phyloP scores from a whole-genome alignment of 306 rosid species.

The Fragaria ananassa region DNA sequence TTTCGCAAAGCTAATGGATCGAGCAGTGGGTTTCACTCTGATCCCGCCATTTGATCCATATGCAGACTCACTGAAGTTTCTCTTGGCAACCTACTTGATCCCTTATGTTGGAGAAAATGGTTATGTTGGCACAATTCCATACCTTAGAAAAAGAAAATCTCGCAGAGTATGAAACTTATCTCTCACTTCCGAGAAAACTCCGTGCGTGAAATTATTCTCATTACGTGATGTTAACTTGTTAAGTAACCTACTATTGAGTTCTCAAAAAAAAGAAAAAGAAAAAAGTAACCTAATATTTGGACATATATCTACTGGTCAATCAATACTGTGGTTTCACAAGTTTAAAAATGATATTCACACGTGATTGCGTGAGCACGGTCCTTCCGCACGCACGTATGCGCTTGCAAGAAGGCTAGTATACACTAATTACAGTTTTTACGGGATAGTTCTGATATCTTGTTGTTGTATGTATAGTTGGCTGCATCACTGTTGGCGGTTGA shows the following conservation, averaged over 20 bases:
- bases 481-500: constrained; percentile 24
- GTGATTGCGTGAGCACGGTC: too few relatives aligned
- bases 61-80: constrained; percentile 17
- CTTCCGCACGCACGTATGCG: too few relatives aligned
- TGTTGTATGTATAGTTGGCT: constrained; percentile 15
- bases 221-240: not conserved
- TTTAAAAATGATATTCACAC: too few relatives aligned
- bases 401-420: too few relatives aligned
- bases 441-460: not conserved
- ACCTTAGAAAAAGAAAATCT: not conserved
- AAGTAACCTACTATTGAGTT: not conserved
- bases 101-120: constrained; percentile 29
- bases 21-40: constrained; percentile 16
- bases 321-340: too few relatives aligned
- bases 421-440: too few relatives aligned
- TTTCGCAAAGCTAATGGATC: constrained; percentile 15
- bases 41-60: constrained; percentile 32
- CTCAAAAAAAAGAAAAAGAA: too few relatives aligned
- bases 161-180: constrained; percentile 6
- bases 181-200: not conserved
- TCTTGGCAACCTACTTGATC: constrained; percentile 11
- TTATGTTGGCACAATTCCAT: constrained; percentile 28
- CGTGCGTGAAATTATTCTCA: not conserved
- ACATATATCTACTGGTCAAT: too few relatives aligned
- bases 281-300: too few relatives aligned